Evolutionary conservation across 2,329 filamentous ascomycete genomes (phyloP), one percentile per base, ranked within the genome.

Genomic region (Lasiodiplodia sp.): DNA sequence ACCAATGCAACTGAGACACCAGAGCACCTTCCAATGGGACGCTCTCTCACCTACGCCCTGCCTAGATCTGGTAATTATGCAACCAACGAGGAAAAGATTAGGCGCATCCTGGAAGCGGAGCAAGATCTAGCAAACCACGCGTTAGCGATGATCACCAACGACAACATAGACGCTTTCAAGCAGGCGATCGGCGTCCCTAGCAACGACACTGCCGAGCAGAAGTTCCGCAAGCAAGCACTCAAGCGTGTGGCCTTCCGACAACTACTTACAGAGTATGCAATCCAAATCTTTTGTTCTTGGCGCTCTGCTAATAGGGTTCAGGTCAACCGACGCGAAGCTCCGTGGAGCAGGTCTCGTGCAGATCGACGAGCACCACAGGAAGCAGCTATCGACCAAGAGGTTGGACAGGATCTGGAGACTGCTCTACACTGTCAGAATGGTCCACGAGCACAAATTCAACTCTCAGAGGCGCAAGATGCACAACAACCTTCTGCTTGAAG

Each of bases 231-330:
- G n/a, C 28, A 53, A 25, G 60, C 60, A 23, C 21, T 64, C 60
- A 64, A 40, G n/a, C 47, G 47, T 18, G 21, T 34, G 18, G 60
- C 60, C 14, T 14, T 53, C 2, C 31, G 44, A 31, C 60, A 64
- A n/a, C 25, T 31, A 64, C 60, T 64, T 53, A 64, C 60, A 10
- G 60, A 64, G 53, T 57, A 23, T 21, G 53, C 18, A 55, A 31
- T 0, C 49, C 12, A 23, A 3, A 16, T 21, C 3, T 1, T 21
- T 16, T 21, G 11, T 25, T 52, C 49, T 21, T 12, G 25, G 49
- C n/a, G 12, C 14, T 52, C 3, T 25, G 10, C 49, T 52, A 28
- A 52, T 12, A 12, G 25, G 23, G 6, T 28, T 7, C 49, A 52
- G 49, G 21, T 52, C 21, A 25, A 52, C 49, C 49, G 49, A 52